These are phyloP conservation scores for Entelexis sorbosivorans DNA, from an alignment of 1,139 yeast species.

Conservation along the genomic window DNA sequence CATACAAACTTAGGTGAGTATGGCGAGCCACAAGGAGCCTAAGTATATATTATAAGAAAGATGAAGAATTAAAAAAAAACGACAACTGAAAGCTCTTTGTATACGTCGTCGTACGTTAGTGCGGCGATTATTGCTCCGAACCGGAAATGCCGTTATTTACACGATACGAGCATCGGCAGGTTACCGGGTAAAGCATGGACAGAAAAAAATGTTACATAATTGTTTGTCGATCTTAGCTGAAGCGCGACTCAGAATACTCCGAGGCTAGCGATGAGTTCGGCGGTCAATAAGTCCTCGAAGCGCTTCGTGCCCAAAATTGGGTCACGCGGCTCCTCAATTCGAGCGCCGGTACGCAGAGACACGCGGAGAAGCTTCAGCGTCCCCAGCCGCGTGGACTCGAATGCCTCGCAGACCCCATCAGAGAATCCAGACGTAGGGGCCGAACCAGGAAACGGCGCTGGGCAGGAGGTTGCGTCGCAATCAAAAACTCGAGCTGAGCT, in stretches of 20 bases:
- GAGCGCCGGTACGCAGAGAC: conserved; percentile 14
- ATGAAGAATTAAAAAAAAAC: too few species aligned
- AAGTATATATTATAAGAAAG: too few species aligned
- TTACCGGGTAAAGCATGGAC: background rate
- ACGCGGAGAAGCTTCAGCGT: conserved; percentile 20
- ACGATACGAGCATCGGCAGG: background rate
- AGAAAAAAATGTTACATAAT: background rate
- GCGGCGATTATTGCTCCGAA: too few species aligned
- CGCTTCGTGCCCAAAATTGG: conserved; percentile 30
- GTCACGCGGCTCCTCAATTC: conserved; percentile 13
- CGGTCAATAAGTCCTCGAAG: conserved; percentile 29
- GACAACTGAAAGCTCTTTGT: too few species aligned
- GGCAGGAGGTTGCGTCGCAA: background rate
- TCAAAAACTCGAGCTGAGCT: background rate
- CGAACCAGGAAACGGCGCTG: background rate
- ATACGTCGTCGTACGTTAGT: too few species aligned
- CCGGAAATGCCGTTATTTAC: too few species aligned
- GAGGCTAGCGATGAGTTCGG: conserved; percentile 27
- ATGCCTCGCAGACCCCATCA: background rate
- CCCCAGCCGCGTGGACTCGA: conserved; percentile 6
- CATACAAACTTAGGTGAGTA: too few species aligned
- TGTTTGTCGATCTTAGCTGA: background rate
- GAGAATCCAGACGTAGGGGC: background rate
- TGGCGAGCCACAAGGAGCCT: too few species aligned
- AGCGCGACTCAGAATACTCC: background rate